Evolutionary conservation across 73 alveolate species (phyloP).

Genomic region (Tetrahymena thermophila): DNA sequence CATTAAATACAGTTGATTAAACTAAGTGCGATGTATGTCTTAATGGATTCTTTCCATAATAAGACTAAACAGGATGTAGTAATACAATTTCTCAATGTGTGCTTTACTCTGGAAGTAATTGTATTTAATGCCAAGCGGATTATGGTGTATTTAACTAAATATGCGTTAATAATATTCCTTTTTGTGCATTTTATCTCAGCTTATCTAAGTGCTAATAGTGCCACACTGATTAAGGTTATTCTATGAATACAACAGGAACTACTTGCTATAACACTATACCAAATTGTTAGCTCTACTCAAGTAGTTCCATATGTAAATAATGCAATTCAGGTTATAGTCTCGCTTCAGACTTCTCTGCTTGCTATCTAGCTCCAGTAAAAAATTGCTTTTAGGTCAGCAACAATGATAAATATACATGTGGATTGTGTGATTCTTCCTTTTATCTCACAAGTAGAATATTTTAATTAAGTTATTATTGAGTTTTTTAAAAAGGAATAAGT

Average conservation of each 20-base stretch:
- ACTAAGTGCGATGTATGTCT: not conserved
- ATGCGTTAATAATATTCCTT: not conserved
- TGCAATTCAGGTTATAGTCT: not conserved
- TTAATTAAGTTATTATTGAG: not conserved
- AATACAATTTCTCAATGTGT: not conserved
- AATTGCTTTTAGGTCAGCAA: not conserved
- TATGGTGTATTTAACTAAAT: not conserved
- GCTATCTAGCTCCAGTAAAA: not conserved
- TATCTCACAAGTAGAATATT: not conserved
- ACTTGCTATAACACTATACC: not conserved
- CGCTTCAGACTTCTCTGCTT: not conserved
- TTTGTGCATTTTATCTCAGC: not conserved
- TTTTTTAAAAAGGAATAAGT: not conserved
- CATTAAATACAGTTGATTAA: not conserved
- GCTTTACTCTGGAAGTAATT: not conserved
- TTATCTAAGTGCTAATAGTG: not conserved
- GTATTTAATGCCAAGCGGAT: not conserved
- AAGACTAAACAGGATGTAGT: not conserved
- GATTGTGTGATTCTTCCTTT: not conserved
- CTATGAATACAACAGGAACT: not conserved
- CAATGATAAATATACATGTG: not conserved
- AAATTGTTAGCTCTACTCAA: not conserved
- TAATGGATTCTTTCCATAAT: not conserved
- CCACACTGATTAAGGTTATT: not conserved
- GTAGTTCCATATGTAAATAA: not conserved